Evolutionary conservation across 805 yeast genomes (phyloP), one percentile per base, ranked within the genome.

Genomic region (Maudiozyma turicensis): DNA sequence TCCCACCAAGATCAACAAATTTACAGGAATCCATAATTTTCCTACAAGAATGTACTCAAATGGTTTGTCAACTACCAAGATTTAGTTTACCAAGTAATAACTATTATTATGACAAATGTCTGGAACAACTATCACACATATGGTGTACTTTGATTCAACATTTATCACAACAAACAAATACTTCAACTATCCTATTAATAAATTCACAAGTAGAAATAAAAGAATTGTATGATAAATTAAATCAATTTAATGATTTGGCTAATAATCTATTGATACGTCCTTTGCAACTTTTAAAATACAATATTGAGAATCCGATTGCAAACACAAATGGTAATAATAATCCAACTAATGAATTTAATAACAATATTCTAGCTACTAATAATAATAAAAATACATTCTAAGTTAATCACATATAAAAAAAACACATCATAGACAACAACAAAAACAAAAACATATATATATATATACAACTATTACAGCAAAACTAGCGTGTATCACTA

Each of bases 61-160:
- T 64, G 51, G 54, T 64, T n/a, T 43, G 54, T 15, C 57, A 52
- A 35, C 49, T 65, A 39, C 70, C 70, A 28, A 55, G 64, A 30
- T 65, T 66, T 48, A 54, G 57, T 34, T 52, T 65, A 26, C 62
- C 64, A 44, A 58, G 64, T 50, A 65, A 66, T 50, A 66, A 66
- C 48, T 66, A 66, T 50, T 66, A 65, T 50, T 64, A 64, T 46
- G 66, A 65, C 49, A 64, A 63, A 52, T 62, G 69, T 48, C 50
- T 64, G 46, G 69, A 66, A 48, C 69, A 66, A 51, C 38, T 66
- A 26, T 59, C 68, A 29, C 59, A 53, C 43, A 55, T 64, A 20
- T 65, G 68, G 68, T 57, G 59, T 43, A 57, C 63, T 20, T 58
- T 62, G 15, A 58, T 63, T 38, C 58, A 60, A 44, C 59, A 60